These are phyloP conservation scores for Tricholoma sp. DNA, from an alignment of 768 basidiomycete species.

Conservation along the genomic window DNA sequence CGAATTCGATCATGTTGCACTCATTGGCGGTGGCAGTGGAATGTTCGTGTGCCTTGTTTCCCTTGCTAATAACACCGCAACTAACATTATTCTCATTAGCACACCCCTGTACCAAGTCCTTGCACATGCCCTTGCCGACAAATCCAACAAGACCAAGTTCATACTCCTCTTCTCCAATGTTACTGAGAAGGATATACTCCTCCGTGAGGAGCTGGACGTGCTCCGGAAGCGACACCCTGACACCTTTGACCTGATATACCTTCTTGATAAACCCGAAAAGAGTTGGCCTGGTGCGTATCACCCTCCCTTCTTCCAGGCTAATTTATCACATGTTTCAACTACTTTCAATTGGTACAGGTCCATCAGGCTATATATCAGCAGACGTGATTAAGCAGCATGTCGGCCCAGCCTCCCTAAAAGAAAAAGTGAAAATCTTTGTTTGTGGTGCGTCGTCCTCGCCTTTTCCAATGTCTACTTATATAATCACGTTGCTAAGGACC, in stretches of 20 bases:
- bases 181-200: conserved; percentile 84
- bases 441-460: conserved; percentile 57
- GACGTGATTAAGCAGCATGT: conserved; percentile 75
- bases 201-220: conserved; percentile 71
- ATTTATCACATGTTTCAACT: not conserved
- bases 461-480: not conserved
- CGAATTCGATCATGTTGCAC: conserved; percentile 78
- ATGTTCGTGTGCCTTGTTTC: conserved; percentile 48
- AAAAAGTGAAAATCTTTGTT: conserved; percentile 85
- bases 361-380: conserved; percentile 67
- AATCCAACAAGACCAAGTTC: conserved; percentile 88
- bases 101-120: conserved; percentile 84
- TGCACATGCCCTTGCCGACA: conserved; percentile 64
- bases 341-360: conserved; percentile 31
- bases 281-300: conserved; percentile 49
- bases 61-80: conserved; percentile 2
- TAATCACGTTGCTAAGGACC: conserved; percentile 46
- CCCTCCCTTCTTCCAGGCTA: not conserved
- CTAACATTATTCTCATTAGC: conserved; percentile 29
- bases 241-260: conserved; percentile 78
- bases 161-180: conserved; percentile 90
- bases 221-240: conserved; percentile 65
- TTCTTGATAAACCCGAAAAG: conserved; percentile 69
- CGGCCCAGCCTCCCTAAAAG: conserved; percentile 52
- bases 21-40: conserved; percentile 93